A percentile compares a stretch with the other conserved stretches of the same genome.
phyloP scores from a whole-genome alignment of 2,329 filamentous ascomycete genomes.

The Cladosporium sphaerospermum region DNA sequence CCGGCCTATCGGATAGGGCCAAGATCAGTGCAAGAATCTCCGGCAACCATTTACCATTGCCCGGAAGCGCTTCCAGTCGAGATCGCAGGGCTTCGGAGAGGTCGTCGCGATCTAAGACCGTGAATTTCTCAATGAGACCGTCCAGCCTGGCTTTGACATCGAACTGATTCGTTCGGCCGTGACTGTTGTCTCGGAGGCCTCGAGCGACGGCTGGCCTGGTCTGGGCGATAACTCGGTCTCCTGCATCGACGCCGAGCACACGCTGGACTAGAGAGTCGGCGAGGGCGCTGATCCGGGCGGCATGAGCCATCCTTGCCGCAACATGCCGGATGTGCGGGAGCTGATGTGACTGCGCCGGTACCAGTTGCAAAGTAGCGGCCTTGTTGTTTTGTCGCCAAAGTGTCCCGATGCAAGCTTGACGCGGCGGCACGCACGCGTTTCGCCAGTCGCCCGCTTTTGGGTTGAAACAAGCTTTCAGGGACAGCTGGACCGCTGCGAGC shows the following conservation, averaged over 20 bases:
- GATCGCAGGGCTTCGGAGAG: conserved; percentile 63
- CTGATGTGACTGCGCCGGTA: background rate
- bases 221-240: conserved; percentile 27
- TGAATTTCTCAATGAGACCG: conserved; percentile 75
- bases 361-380: no score
- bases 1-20: conserved; percentile 73
- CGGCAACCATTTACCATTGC: conserved; percentile 61
- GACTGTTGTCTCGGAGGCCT: conserved; percentile 36
- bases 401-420: background rate
- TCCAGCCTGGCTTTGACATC: conserved; percentile 36
- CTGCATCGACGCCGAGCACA: conserved; percentile 46
- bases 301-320: conserved; percentile 57
- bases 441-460: background rate
- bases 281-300: conserved; percentile 57
- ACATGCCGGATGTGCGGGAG: background rate
- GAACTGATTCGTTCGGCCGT: conserved; percentile 44
- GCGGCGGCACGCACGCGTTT: background rate
- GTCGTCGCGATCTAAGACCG: conserved; percentile 69
- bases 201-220: conserved; percentile 35
- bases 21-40: conserved; percentile 75
- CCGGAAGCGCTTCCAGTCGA: conserved; percentile 55
- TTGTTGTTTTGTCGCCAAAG: no score
- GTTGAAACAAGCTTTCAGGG: conserved; percentile 7
- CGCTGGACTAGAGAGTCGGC: conserved; percentile 65
- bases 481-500: background rate